Evolutionary conservation across 768 basidiomycete species (phyloP), one percentile per base, ranked within the genome.

Genomic region (Galerina sulciceps): DNA sequence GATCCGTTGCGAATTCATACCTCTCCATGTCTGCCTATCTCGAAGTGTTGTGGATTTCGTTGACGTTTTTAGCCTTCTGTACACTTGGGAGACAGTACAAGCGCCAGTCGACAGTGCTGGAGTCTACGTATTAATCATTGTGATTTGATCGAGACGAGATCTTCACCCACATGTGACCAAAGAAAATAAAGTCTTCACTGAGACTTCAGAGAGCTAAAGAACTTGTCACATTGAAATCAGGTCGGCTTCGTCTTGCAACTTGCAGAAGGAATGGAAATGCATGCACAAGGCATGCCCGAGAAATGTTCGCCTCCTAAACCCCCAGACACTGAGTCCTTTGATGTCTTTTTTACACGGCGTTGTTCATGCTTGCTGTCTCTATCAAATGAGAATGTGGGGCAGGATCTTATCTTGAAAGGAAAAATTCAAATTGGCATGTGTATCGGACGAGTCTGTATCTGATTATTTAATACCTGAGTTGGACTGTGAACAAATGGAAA

Each of bases 241-340:
- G 26, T 31, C 26, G 26, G 26, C 26, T 31, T 31, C 26, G 8
- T 31, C 26, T 31, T 31, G 4, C 26, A 31, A 5, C 26, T 31
- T 62, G 53, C 57, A 62, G 42, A 46, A 55, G 35, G 36, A 61
- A 66, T 63, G 59, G 51, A 60, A 60, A 43, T 40, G 23, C 45
- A 56, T 34, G 34, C 34, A 43, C 53, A 46, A 49, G 18, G 23
- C 45, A 56, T 34, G 34, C 34, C 48, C 53, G 51, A 49, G 18
- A 41, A 41, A 57, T 56, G 59, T 53, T 56, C 53, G 38, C 51
- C 59, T 59, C 59, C 57, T 55, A 46, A 51, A 23, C 57, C 45
- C 54, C 6, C 50, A 40, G 34, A 45, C 57, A 59, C 52, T 55
- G 50, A 60, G 20, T 51, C 47, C 20, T 42, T 43, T 4, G 22